Base-by-base conservation (phyloP, 228 moss, liverwort and hornwort species). In the Sphagnum fallax region DNA sequence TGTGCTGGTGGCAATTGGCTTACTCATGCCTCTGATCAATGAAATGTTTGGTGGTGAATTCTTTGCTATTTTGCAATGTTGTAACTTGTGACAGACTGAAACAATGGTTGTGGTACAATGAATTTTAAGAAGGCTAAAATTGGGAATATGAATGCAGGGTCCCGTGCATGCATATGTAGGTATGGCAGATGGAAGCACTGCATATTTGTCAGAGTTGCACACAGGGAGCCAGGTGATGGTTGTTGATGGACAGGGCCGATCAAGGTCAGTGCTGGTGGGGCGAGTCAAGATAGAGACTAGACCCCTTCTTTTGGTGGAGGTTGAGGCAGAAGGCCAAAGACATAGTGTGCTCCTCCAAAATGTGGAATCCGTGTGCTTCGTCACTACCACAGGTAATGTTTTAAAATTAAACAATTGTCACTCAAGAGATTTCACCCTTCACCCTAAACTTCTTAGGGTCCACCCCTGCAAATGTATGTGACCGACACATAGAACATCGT, bases 101-200 rank as follows among this genome's bases (percentile, higher is more conserved):
- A 58, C 14, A 58, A 58, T 9, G 58, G 58, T 9, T 14, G 10
- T 58, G 58, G 58, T 58, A 58, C 14, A 16, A 59, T 60, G 32
- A 10, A 16, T 57, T 57, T 74, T 7, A 18, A 65, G 14, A 64
- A 0, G 58, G 11, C 57, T 52, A 51, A 67, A 62, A 62, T 14
- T 62, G 11, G 15, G 48, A 8, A 69, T 70, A 51, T 14, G 52
- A 60, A 66, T 69, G 65, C 89, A 96, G 96, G 96, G 96, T 68
- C 93, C 96, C 10, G 96, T 97, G 14, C 96, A 97, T 52, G 93
- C 96, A 1, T 97, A 97, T 62, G 96, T 97, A 6, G 91, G 93
- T 16, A 78, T 97, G 88, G 89, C 96, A 10, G 96, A 91, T n/a
- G 96, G 96, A 62, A 82, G 87, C 49, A 97, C 96, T 1, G 78